A percentile compares a stretch with the other conserved stretches of the same genome.
Evolutionary conservation across 202 grass and related monocot species (phyloP).

Genomic region (Eragrostis tef): DNA sequence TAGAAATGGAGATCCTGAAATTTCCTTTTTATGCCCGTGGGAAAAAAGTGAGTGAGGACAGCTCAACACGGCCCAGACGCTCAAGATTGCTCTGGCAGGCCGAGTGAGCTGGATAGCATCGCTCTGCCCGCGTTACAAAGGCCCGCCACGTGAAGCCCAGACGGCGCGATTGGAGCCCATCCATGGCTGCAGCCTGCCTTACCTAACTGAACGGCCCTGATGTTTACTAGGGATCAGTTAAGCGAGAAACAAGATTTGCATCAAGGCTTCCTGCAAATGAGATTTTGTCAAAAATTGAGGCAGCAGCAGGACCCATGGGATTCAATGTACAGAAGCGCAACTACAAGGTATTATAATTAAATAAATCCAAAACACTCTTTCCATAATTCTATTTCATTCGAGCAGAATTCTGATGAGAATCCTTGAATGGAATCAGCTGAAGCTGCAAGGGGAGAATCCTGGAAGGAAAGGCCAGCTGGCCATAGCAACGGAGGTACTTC

Average conservation of each 20-base stretch:
- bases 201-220: neutral
- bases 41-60: too few species aligned
- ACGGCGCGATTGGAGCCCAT: too few species aligned
- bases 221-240: slow-evolving; percentile 60
- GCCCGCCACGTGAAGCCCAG: neutral
- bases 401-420: slow-evolving; percentile 23
- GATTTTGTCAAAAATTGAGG: slow-evolving; percentile 93
- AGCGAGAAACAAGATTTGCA: slow-evolving; percentile 86
- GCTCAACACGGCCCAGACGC: too few species aligned
- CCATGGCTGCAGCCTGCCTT: too few species aligned
- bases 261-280: slow-evolving; percentile 92
- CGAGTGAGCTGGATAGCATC: neutral
- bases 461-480: slow-evolving; percentile 96
- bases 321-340: slow-evolving; percentile 88
- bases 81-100: neutral
- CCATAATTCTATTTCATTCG: neutral
- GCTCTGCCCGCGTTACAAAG: neutral
- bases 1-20: too few species aligned
- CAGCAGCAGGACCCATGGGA: slow-evolving; percentile 79
- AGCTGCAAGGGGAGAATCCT: slow-evolving; percentile 85
- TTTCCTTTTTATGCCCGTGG: too few species aligned
- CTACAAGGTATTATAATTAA: slow-evolving; percentile 68
- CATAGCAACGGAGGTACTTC: slow-evolving; percentile 82
- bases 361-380: neutral
- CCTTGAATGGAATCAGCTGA: slow-evolving; percentile 65